A percentile compares a stretch with the other conserved stretches of the same genome.
Evolutionary conservation across 305 asterid genomes (phyloP).

Genomic region (Fraxinus platypoda): DNA sequence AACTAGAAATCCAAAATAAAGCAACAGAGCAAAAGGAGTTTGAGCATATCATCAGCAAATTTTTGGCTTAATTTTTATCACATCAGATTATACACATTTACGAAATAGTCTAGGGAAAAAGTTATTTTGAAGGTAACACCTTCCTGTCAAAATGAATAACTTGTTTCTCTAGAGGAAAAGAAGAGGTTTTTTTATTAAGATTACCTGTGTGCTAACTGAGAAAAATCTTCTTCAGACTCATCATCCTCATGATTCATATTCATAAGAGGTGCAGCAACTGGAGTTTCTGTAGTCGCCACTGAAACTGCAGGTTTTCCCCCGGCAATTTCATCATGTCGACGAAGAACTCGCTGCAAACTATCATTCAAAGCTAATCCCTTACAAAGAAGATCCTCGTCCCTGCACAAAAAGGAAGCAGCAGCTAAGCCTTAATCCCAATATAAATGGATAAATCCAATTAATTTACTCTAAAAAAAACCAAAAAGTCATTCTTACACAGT

Average conservation of each 20-base stretch:
- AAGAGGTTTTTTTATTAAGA: background rate
- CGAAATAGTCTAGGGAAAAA: background rate
- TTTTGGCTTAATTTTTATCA: background rate
- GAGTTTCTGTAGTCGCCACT: constrained; percentile 34
- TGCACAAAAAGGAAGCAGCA: constrained; percentile 24
- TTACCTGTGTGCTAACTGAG: constrained; percentile 84
- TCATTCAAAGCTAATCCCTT: constrained; percentile 82
- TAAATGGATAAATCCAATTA: background rate
- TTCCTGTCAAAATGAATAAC: background rate
- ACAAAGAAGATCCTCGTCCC: constrained; percentile 84
- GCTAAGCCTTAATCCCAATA: background rate
- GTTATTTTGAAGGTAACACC: background rate
- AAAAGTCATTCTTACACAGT: constrained; percentile 39
- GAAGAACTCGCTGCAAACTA: constrained; percentile 72
- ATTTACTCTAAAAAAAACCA: constrained; percentile 1
- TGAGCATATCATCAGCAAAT: background rate
- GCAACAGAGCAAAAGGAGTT: background rate
- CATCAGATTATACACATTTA: background rate
- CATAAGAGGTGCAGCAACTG: constrained; percentile 77
- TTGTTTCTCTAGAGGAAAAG: background rate
- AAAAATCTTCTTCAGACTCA: constrained; percentile 90
- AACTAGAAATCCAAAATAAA: background rate
- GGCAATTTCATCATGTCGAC: constrained; percentile 70
- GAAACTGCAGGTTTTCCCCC: constrained; percentile 45
- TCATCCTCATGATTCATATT: constrained; percentile 86